phyloP scores from a whole-genome alignment of 2,329 filamentous ascomycete species.

The Epichloe amarillans region DNA sequence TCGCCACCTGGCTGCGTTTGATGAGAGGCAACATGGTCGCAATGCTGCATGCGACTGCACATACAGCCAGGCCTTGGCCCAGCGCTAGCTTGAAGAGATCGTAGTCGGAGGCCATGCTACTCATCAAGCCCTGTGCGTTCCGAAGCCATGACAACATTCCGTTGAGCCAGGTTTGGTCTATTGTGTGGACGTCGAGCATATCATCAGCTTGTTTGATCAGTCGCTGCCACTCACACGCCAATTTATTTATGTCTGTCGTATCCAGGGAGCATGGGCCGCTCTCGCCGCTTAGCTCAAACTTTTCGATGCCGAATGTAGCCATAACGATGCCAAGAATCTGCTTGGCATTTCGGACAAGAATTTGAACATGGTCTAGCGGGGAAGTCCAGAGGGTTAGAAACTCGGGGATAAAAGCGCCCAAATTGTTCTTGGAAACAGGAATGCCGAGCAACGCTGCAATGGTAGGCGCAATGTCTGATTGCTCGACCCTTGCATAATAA shows the following conservation, averaged over 20 bases:
- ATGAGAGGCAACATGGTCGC: constrained; percentile 6
- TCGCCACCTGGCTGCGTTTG: constrained; percentile 17
- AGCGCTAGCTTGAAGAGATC: constrained; percentile 49
- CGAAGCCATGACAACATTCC: constrained; percentile 49
- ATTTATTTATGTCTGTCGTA: constrained; percentile 32
- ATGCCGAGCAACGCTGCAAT: constrained; percentile 77
- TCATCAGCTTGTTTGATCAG: constrained; percentile 15
- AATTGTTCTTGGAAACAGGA: constrained; percentile 76
- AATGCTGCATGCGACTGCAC: constrained; percentile 15
- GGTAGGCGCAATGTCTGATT: constrained; percentile 87
- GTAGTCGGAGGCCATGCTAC: constrained; percentile 86
- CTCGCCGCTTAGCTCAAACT: constrained; percentile 24
- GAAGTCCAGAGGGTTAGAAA: constrained; percentile 62
- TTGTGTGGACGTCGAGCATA: constrained; percentile 11
- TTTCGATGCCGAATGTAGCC: constrained; percentile 49
- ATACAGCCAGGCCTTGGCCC: constrained; percentile 26
- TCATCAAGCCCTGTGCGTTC: constrained; percentile 66
- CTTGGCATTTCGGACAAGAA: constrained; percentile 64
- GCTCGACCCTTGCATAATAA: constrained; percentile 77
- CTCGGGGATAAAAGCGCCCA: constrained; percentile 72
- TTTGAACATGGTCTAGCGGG: constrained; percentile 42
- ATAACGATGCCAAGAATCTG: constrained; percentile 70
- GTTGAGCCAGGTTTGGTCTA: constrained; percentile 27
- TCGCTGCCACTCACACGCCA: constrained; percentile 56
- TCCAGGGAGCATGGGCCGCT: constrained; percentile 24